Conservation (phyloP, 345 rosid genomes). For the Nephelium lappaceum region DNA sequence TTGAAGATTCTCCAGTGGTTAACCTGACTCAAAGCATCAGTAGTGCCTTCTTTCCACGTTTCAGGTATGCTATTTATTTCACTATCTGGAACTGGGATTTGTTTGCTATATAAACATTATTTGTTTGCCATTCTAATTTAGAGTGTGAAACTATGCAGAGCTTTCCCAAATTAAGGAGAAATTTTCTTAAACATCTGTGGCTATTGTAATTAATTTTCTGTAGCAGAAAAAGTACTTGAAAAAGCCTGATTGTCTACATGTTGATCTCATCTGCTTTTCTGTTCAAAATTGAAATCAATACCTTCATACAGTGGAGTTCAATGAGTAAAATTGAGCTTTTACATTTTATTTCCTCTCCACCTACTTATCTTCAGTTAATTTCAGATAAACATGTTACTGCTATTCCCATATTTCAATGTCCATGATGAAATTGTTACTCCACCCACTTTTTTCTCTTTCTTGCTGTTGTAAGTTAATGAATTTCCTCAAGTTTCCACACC, state of each 20-base stretch:
- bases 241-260: background rate
- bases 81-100: background rate
- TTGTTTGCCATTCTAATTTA: background rate
- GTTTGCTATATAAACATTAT: background rate
- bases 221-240: background rate
- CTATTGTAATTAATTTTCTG: background rate
- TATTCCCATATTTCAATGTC: background rate
- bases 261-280: background rate
- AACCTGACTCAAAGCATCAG: conserved; percentile 74
- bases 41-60: conserved; percentile 76
- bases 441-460: background rate
- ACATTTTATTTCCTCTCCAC: conserved; percentile 1
- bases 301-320: background rate
- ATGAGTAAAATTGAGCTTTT: background rate
- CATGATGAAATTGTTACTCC: background rate
- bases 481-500: background rate
- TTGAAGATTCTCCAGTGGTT: conserved; percentile 40
- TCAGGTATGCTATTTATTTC: conserved; percentile 57
- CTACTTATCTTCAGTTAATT: conserved; percentile 7
- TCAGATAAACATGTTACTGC: background rate
- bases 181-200: background rate
- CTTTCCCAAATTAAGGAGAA: background rate
- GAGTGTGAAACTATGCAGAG: background rate
- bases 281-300: background rate
- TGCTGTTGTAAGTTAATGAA: background rate